phyloP scores from a whole-genome alignment of 2,329 filamentous ascomycete species.

The Aspergillus ochraceus region DNA sequence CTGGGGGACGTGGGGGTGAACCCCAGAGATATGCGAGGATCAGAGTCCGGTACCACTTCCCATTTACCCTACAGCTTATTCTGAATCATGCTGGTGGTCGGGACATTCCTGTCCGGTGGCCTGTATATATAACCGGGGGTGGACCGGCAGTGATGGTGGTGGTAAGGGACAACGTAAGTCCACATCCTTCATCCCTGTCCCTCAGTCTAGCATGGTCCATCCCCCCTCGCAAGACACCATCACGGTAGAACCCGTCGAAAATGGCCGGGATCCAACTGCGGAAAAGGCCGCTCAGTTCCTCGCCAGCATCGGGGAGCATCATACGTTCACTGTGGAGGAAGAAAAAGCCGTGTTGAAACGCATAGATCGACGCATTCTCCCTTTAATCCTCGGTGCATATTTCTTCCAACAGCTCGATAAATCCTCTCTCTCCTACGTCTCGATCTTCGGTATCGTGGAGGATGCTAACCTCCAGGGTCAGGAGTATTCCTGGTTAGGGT shows the following conservation, averaged over 20 bases:
- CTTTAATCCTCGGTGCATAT: constrained; percentile 56
- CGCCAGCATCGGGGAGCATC: constrained; percentile 6
- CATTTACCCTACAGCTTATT: background rate
- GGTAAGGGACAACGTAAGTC: background rate
- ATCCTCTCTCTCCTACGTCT: constrained; percentile 20
- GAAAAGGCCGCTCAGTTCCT: constrained; percentile 16
- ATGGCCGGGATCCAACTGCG: background rate
- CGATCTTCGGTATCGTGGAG: constrained; percentile 43
- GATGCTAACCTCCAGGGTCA: constrained; percentile 50
- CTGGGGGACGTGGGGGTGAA: background rate
- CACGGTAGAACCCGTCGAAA: constrained; percentile 1
- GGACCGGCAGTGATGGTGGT: background rate
- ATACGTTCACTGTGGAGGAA: constrained; percentile 50
- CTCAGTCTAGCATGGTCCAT: background rate
- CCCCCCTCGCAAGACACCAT: constrained; percentile 8
- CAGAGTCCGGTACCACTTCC: background rate
- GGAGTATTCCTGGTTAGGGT: constrained; percentile 61
- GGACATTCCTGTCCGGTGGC: background rate
- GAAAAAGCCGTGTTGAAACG: constrained; percentile 37
- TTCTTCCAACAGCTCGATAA: constrained; percentile 61
- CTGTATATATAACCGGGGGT: background rate
- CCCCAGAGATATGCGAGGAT: background rate
- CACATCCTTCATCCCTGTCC: background rate
- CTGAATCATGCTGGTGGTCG: background rate
- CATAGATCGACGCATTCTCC: constrained; percentile 54